A percentile compares a stretch with the other conserved stretches of the same genome.
Evolutionary conservation across 2,329 filamentous ascomycete genomes (phyloP).

Genomic region (Aurifilum marmelostoma): DNA sequence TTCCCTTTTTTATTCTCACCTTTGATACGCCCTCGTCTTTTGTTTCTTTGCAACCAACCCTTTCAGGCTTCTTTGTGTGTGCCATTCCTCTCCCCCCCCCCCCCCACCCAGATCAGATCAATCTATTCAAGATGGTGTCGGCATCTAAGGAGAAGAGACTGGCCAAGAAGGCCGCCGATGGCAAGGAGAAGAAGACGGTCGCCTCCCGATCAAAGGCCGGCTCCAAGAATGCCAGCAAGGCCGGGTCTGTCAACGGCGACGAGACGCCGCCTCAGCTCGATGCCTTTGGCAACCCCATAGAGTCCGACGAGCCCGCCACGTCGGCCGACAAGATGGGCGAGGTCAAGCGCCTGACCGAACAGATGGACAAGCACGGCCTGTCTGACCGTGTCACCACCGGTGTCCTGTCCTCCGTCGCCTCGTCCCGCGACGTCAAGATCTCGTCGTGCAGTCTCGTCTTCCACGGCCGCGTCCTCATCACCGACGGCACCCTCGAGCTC

Average conservation of each 20-base stretch:
- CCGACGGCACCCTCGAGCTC: constrained; percentile 90
- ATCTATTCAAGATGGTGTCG: constrained; percentile 62
- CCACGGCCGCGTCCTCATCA: constrained; percentile 95
- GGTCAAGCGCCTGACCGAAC: constrained; percentile 84
- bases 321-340: constrained; percentile 74
- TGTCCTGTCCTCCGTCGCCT: constrained; percentile 82
- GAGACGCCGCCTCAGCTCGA: constrained; percentile 58
- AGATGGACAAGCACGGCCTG: constrained; percentile 94
- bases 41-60: neutral
- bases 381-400: constrained; percentile 98
- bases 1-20: neutral
- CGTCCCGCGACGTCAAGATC: constrained; percentile 96
- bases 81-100: neutral
- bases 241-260: constrained; percentile 72
- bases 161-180: constrained; percentile 71
- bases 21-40: neutral
- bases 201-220: constrained; percentile 67
- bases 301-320: constrained; percentile 68
- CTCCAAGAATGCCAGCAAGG: constrained; percentile 66
- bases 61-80: too few relatives aligned
- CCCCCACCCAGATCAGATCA: constrained; percentile 3
- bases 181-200: constrained; percentile 78
- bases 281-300: constrained; percentile 59
- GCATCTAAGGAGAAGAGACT: constrained; percentile 73
- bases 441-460: constrained; percentile 92